Evolutionary conservation across 192 early-diverging fungal species (phyloP).

Genomic region (Coemansia asiatica): DNA sequence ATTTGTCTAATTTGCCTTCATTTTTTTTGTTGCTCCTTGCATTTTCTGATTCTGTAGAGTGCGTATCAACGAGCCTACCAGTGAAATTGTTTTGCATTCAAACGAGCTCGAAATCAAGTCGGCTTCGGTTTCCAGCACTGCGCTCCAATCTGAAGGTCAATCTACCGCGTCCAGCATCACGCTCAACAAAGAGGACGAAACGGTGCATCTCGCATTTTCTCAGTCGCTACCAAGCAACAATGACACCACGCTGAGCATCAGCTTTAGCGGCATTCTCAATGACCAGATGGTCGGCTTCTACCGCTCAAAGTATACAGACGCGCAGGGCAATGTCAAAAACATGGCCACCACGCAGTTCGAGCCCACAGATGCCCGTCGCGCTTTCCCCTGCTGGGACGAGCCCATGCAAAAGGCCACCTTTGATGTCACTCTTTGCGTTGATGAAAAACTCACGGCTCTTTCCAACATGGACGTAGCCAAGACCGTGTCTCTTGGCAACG

Average conservation of each 20-base stretch:
- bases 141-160: conserved; percentile 34
- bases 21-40: too few species aligned
- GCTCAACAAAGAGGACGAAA: conserved; percentile 36
- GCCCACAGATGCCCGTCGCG: conserved; percentile 84
- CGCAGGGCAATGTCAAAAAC: conserved; percentile 61
- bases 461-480: conserved; percentile 81
- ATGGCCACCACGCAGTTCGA: conserved; percentile 96
- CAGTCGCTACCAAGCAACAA: conserved; percentile 56
- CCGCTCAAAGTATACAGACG: conserved; percentile 73
- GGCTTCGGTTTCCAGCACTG: conserved; percentile 51
- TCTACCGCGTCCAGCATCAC: conserved; percentile 28
- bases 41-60: conserved; percentile 35
- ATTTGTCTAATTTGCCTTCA: conserved; percentile 1
- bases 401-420: conserved; percentile 95
- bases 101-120: conserved; percentile 64
- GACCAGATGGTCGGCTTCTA: conserved; percentile 96
- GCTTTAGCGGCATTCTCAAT: conserved; percentile 69
- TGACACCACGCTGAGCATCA: conserved; percentile 57
- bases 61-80: conserved; percentile 62
- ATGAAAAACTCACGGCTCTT: conserved; percentile 72
- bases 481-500: conserved; percentile 28
- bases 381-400: conserved; percentile 98
- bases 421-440: conserved; percentile 82
- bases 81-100: conserved; percentile 66
- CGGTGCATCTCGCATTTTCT: conserved; percentile 62